These are phyloP conservation scores for Stephania yunnanensis DNA, from an alignment of 164 flowering plant species.

Conservation along the genomic window DNA sequence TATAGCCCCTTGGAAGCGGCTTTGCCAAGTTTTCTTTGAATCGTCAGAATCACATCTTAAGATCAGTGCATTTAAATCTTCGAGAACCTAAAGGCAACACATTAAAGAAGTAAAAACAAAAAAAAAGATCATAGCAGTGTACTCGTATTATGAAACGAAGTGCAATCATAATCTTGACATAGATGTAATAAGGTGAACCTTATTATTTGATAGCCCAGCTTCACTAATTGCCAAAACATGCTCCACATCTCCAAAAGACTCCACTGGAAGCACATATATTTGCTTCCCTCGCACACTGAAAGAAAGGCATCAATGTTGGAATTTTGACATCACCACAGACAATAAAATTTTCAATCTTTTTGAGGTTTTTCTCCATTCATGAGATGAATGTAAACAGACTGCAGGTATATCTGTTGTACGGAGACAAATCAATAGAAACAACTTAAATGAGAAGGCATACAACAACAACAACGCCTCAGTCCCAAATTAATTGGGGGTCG, in stretches of 20 bases:
- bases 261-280: conserved; percentile 53
- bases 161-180: background rate
- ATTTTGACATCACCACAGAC: background rate
- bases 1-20: conserved; percentile 71
- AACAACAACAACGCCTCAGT: too few species aligned
- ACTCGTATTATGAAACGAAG: background rate
- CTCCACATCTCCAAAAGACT: conserved; percentile 51
- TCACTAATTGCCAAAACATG: conserved; percentile 67
- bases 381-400: background rate
- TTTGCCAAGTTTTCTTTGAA: conserved; percentile 60
- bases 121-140: background rate
- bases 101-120: background rate
- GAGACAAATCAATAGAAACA: background rate
- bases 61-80: conserved; percentile 67
- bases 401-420: background rate
- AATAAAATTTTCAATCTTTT: background rate
- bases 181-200: conserved; percentile 35
- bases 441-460: too few species aligned
- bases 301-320: background rate
- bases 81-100: conserved; percentile 53
- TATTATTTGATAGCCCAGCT: conserved; percentile 42
- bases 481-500: too few species aligned
- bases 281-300: conserved; percentile 80
- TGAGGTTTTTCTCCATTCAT: background rate
- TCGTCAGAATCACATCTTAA: conserved; percentile 69